Base-by-base conservation (phyloP, 2,329 filamentous ascomycete genomes). In the Colletotrichum sp. region DNA sequence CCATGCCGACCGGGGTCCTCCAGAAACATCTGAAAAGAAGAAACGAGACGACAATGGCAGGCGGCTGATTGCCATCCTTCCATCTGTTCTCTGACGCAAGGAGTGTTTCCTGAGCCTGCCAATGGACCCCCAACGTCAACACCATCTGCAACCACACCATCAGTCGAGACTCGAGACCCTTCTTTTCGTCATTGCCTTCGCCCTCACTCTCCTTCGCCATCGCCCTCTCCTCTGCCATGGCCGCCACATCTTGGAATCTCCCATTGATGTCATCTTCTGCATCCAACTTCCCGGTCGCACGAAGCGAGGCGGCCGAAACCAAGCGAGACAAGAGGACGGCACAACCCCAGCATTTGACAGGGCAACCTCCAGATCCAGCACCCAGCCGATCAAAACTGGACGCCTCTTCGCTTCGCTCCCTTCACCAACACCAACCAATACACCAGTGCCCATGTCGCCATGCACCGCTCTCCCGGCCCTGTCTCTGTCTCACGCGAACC, bases 231-330 rank as follows among this genome's bases (percentile, higher is more conserved):
- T 34, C 18, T 28, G 62, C 43, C 34, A 65, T 65, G 66, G 43
- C 67, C 43, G 58, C 30, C 66, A 36, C 32, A 65, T 32, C 48
- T 67, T 58, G 61, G 68, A 43, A 61, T 24, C 43, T 13, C 21
- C 52, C 26, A 26, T 48, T 73, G 58, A 76, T 73, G 64, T 76
- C 73, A 76, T 76, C 26, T 65, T 71, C 58, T 68, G 58, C 65
- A 73, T 36, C 73, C 73, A 76, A 61, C 73, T 70, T 68, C 58
- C 58, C 58, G 70, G 28, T 58, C n/a, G 26, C 64, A 56, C 28
- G 43, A 75, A 75, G 70, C 73, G 64, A 73, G 62, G 62, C 68
- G 28, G 55, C 26, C 68, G 52, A 66, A 34, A 30, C 55, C 58
- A 66, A 66, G 68, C 69, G 72, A 72, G 72, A 52, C 60, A 56